Conservation (phyloP, 148 eudicot species). For the Rhododendron williamsianum region DNA sequence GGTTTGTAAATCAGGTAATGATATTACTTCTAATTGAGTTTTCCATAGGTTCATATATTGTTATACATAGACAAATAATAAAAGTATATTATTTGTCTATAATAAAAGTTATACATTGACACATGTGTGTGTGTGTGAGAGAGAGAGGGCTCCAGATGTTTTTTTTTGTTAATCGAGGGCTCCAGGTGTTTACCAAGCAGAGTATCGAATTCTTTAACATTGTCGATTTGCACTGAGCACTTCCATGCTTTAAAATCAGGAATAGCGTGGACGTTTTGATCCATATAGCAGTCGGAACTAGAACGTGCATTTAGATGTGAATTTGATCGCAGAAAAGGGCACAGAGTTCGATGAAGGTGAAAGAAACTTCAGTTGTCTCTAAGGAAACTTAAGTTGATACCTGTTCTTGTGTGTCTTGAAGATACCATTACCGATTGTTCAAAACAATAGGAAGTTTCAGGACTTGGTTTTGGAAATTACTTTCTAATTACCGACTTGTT, state of each 20-base stretch:
- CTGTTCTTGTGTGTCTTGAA: neutral
- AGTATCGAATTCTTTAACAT: neutral
- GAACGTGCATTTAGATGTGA: neutral
- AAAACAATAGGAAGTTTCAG: neutral
- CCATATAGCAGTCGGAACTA: neutral
- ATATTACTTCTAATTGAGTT: neutral
- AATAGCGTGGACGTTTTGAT: neutral
- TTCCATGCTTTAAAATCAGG: neutral
- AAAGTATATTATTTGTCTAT: too few species aligned
- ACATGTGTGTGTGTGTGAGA: neutral
- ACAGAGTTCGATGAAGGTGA: neutral
- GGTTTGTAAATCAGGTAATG: constrained; percentile 81
- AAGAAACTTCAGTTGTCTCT: neutral
- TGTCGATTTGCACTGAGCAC: neutral
- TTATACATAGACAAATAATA: neutral
- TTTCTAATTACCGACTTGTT: neutral
- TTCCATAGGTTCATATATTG: neutral
- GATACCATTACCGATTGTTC: neutral
- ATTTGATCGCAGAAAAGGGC: neutral
- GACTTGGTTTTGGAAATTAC: neutral
- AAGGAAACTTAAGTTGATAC: neutral
- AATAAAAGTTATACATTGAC: too few species aligned
- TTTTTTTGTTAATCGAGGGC: neutral
- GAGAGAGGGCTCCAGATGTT: neutral
- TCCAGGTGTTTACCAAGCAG: neutral